Conservation (phyloP, 2,329 filamentous ascomycete species). For the Penicillium sp. region DNA sequence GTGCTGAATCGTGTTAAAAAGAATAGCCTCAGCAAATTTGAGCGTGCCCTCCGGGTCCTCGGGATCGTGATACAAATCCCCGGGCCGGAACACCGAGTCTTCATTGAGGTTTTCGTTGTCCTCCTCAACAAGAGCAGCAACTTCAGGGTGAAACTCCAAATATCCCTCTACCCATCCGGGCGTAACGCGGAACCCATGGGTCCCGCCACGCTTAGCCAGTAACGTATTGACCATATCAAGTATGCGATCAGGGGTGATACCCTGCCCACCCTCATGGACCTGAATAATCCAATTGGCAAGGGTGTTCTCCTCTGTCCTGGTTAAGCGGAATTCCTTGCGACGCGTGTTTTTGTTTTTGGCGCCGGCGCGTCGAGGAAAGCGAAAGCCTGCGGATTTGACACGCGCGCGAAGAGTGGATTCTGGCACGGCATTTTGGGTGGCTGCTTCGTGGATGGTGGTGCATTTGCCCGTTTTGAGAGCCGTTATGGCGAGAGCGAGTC, state of each 20-base stretch:
- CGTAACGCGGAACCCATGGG: not conserved
- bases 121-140: not conserved
- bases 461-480: not conserved
- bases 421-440: not conserved
- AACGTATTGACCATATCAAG: not conserved
- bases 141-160: not conserved
- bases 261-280: not conserved
- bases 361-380: not conserved
- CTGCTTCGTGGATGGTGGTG: not conserved
- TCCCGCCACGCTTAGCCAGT: not conserved
- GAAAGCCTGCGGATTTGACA: not conserved
- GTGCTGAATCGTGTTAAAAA: too few species aligned
- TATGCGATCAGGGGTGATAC: not conserved
- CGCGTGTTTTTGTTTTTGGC: not conserved
- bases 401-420: not conserved
- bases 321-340: not conserved
- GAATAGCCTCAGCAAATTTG: too few species aligned
- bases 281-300: not conserved
- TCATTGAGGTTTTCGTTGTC: not conserved
- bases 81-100: too few species aligned
- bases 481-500: not conserved
- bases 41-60: too few species aligned
- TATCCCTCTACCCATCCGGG: not conserved
- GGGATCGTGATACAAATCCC: too few species aligned
- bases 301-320: not conserved